Evolutionary conservation across 345 rosid species (phyloP).

Genomic region (Eucalyptus microcorys): DNA sequence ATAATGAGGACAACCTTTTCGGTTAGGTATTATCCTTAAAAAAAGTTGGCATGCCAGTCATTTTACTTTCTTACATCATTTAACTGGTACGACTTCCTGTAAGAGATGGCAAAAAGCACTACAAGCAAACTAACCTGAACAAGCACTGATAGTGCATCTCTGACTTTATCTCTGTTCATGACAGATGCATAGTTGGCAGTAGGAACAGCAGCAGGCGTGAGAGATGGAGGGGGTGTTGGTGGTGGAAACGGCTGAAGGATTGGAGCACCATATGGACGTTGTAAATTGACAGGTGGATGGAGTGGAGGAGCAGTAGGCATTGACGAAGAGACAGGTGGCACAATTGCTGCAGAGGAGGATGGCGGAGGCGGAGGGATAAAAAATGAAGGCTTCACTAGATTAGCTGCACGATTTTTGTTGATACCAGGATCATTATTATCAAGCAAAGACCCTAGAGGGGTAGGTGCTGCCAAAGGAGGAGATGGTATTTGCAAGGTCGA

Average conservation of each 20-base stretch:
- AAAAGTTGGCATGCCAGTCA: neutral
- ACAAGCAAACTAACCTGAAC: conserved; percentile 49
- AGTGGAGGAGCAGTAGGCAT: conserved; percentile 49
- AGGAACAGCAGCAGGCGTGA: conserved; percentile 40
- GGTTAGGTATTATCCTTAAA: neutral
- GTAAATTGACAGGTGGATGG: conserved; percentile 36
- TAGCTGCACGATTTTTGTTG: conserved; percentile 24
- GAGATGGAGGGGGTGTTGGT: conserved; percentile 81
- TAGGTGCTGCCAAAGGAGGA: conserved; percentile 27
- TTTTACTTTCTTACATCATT: neutral
- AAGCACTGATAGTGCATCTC: conserved; percentile 62
- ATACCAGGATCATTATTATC: conserved; percentile 31
- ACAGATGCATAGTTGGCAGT: conserved; percentile 23
- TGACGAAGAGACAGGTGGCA: conserved; percentile 38
- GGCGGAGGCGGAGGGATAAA: conserved; percentile 50
- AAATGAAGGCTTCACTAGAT: conserved; percentile 63
- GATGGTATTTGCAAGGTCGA: conserved; percentile 39
- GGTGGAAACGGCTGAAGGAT: conserved; percentile 95
- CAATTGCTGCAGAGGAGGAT: conserved; percentile 18
- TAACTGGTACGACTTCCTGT: neutral
- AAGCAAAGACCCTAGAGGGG: conserved; percentile 31
- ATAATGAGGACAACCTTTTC: neutral
- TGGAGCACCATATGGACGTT: conserved; percentile 70
- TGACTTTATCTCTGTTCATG: conserved; percentile 66
- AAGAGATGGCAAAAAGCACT: neutral